phyloP scores from a whole-genome alignment of 2,329 filamentous ascomycete genomes.

The Blastomyces gilchristii region DNA sequence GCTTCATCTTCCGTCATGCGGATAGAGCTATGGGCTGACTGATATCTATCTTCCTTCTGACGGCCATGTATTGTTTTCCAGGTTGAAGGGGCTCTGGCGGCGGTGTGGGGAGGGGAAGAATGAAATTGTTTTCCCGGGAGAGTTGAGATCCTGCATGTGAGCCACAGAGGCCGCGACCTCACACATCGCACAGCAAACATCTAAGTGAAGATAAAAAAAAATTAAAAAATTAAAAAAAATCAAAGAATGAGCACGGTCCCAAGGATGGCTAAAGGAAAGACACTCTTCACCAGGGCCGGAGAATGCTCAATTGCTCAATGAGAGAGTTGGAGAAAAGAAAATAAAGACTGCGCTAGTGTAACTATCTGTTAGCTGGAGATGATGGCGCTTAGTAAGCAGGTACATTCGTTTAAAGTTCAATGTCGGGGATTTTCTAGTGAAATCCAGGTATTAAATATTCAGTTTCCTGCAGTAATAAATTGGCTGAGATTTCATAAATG shows the following conservation, averaged over 20 bases:
- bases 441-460: neutral
- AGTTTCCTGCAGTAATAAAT: neutral
- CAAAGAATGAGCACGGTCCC: neutral
- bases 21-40: neutral
- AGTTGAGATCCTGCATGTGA: neutral
- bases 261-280: neutral
- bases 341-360: neutral
- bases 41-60: neutral
- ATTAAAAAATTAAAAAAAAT: too few species aligned
- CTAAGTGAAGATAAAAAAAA: too few species aligned
- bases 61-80: neutral
- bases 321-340: neutral
- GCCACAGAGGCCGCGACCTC: neutral
- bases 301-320: neutral
- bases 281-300: neutral
- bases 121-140: neutral
- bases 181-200: neutral
- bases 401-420: fast-evolving
- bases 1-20: neutral
- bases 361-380: neutral
- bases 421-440: neutral
- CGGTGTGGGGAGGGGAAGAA: neutral
- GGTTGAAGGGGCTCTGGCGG: slow-evolving; percentile 1
- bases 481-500: neutral
- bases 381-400: neutral